These are phyloP conservation scores for Stephania japonica DNA, from an alignment of 164 flowering plant species.

Conservation along the genomic window DNA sequence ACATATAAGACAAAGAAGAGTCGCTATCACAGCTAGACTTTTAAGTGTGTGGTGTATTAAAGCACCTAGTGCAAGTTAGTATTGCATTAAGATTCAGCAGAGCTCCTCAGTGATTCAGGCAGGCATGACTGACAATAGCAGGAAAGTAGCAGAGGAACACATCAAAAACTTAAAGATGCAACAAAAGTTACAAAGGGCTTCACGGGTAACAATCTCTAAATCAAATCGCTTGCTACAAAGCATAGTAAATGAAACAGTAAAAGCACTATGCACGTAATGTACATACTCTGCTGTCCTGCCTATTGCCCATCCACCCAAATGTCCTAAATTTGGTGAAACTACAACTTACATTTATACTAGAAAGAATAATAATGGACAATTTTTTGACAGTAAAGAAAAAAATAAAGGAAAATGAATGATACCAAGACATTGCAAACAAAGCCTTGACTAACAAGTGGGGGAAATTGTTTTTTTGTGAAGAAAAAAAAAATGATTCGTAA, in stretches of 20 bases:
- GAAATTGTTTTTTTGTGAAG: neutral
- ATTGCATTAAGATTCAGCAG: conserved; percentile 3
- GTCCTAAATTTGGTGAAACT: conserved; percentile 1
- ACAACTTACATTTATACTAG: conserved; percentile 1
- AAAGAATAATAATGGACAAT: neutral
- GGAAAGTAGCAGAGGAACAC: neutral
- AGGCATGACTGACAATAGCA: conserved; percentile 11
- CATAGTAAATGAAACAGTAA: conserved; percentile 4
- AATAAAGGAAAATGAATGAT: neutral
- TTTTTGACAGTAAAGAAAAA: neutral
- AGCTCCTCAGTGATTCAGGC: neutral
- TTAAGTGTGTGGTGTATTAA: neutral
- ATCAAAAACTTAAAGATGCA: neutral
- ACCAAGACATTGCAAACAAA: conserved; percentile 2
- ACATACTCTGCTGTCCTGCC: neutral
- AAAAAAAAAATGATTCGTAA: neutral
- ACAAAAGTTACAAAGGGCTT: neutral
- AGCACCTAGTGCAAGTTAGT: conserved; percentile 10
- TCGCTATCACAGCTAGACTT: conserved; percentile 3
- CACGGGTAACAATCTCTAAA: conserved; percentile 9
- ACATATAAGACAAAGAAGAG: conserved; percentile 1
- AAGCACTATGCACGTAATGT: conserved; percentile 7
- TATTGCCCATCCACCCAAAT: neutral
- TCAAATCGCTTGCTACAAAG: conserved; percentile 1
- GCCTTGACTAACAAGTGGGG: neutral